phyloP scores from a whole-genome alignment of 352 stramenopile genomes.

The Phytophthora uliginosa region DNA sequence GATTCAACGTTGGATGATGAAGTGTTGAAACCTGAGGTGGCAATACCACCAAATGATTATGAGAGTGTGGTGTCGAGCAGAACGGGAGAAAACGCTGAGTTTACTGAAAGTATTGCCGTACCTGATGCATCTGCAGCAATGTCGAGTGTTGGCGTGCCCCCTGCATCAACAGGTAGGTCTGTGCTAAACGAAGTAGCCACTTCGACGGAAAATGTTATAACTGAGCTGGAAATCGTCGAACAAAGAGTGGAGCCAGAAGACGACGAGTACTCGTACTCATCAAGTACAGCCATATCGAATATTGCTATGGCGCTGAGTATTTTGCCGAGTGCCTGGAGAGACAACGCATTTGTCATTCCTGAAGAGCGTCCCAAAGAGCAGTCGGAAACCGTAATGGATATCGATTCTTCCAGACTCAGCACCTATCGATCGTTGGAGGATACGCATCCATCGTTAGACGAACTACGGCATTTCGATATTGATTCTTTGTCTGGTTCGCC shows the following conservation, averaged over 20 bases:
- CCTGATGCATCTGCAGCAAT: not conserved
- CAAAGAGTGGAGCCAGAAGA: constrained; percentile 20
- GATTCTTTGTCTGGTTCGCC: not conserved
- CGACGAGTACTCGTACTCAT: constrained; percentile 40
- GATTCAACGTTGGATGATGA: constrained; percentile 12
- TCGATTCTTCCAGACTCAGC: constrained; percentile 3
- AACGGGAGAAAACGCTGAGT: not conserved
- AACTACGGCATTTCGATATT: not conserved
- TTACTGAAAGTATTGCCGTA: not conserved
- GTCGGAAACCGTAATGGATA: not conserved
- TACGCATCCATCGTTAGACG: not conserved
- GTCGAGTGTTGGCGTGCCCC: not conserved
- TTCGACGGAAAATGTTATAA: constrained; percentile 7
- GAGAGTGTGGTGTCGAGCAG: not conserved
- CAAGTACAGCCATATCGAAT: constrained; percentile 24
- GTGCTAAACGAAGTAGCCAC: constrained; percentile 4
- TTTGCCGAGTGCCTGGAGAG: constrained; percentile 26
- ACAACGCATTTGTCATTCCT: constrained; percentile 7
- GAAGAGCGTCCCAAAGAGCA: not conserved
- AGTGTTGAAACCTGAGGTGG: constrained; percentile 6
- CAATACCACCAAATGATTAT: constrained; percentile 7
- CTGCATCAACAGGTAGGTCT: not conserved
- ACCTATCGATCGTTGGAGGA: constrained; percentile 21
- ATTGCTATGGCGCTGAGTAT: constrained; percentile 43
- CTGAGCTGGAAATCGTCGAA: constrained; percentile 13